These are phyloP conservation scores for Rhytidhysteron rufulum DNA, from an alignment of 2,329 filamentous ascomycete species.

Conservation along the genomic window DNA sequence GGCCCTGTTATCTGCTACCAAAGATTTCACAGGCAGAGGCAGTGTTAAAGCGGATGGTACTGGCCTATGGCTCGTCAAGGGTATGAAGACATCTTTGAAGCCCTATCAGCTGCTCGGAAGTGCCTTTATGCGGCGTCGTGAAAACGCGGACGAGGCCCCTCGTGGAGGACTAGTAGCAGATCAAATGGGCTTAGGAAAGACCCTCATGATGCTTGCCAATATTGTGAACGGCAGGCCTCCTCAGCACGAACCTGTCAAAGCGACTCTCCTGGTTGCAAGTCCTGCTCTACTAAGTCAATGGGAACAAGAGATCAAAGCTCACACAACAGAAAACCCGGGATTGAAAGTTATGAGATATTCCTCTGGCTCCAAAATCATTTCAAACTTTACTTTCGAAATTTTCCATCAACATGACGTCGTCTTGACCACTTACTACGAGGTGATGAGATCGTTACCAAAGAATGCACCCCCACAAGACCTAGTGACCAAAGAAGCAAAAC, in stretches of 20 bases:
- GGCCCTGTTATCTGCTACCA: constrained; percentile 36
- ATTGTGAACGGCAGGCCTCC: constrained; percentile 38
- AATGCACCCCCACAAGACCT: constrained; percentile 33
- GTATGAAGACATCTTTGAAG: constrained; percentile 46
- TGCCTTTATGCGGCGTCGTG: constrained; percentile 53
- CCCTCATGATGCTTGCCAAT: constrained; percentile 41
- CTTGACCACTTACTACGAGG: constrained; percentile 42
- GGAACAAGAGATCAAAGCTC: constrained; percentile 27
- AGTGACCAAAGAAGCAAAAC: constrained; percentile 35
- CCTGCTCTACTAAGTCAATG: constrained; percentile 41
- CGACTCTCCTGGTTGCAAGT: constrained; percentile 43
- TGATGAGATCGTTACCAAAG: constrained; percentile 42
- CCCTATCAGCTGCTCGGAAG: constrained; percentile 51
- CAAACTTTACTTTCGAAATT: constrained; percentile 8
- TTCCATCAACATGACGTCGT: constrained; percentile 27
- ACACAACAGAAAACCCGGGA: constrained; percentile 15
- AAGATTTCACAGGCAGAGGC: constrained; percentile 38
- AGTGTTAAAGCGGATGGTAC: constrained; percentile 28
- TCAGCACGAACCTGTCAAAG: constrained; percentile 13
- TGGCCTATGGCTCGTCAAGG: constrained; percentile 43
- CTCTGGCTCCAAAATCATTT: constrained; percentile 20
- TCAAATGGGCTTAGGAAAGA: constrained; percentile 42
- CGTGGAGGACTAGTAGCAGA: constrained; percentile 41
- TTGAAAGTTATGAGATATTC: constrained; percentile 23
- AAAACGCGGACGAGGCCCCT: constrained; percentile 37